These are phyloP conservation scores for Strobilomyces echinocephalus DNA, from an alignment of 768 basidiomycete species.

Conservation along the genomic window DNA sequence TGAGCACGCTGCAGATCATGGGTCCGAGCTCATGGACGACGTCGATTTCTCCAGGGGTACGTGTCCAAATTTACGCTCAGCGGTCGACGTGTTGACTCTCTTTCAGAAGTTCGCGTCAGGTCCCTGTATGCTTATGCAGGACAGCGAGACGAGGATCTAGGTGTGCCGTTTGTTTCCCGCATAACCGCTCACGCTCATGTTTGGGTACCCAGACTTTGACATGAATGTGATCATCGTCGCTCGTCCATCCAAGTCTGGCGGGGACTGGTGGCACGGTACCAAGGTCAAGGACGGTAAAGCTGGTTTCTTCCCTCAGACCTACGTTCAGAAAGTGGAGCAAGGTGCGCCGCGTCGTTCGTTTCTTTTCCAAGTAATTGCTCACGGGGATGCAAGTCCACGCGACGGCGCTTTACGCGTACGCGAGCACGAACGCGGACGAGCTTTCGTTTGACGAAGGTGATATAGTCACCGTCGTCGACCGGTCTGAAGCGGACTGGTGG, in stretches of 20 bases:
- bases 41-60: conserved; percentile 65
- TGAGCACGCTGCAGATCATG: conserved; percentile 37
- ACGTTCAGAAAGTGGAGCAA: conserved; percentile 67
- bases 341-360: conserved; percentile 35
- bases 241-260: conserved; percentile 78
- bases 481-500: conserved; percentile 89
- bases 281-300: conserved; percentile 56
- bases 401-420: conserved; percentile 77
- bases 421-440: conserved; percentile 68
- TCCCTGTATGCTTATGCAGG: conserved; percentile 83
- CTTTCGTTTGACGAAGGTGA: conserved; percentile 85
- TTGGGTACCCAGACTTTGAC: conserved; percentile 55
- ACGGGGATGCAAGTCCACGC: conserved; percentile 44
- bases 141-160: conserved; percentile 83
- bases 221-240: conserved; percentile 76
- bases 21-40: conserved; percentile 59
- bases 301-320: conserved; percentile 90
- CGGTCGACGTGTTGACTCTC: conserved; percentile 1
- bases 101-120: conserved; percentile 65
- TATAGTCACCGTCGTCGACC: conserved; percentile 72
- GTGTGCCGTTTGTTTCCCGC: conserved; percentile 41
- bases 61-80: neutral
- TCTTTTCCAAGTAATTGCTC: neutral
- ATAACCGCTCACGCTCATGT: conserved; percentile 1
- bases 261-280: conserved; percentile 94